phyloP scores from a whole-genome alignment of 139 green algal genomes.

The Chlamydomonas sphaeroides region DNA sequence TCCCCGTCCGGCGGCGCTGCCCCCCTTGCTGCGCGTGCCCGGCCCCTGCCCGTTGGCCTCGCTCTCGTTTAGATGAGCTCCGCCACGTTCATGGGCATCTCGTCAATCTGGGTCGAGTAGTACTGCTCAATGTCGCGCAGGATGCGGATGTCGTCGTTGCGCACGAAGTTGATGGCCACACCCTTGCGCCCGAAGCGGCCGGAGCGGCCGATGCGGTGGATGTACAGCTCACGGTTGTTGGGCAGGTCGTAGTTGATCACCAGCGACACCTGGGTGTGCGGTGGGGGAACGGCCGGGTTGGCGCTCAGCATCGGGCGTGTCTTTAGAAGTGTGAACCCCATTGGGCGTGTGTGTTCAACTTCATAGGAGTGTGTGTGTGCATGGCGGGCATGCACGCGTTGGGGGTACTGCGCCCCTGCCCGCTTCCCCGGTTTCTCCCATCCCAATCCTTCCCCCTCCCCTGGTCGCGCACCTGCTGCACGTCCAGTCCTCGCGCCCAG shows the following conservation, averaged over 20 bases:
- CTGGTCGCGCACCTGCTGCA: conserved; percentile 84
- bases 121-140: conserved; percentile 98
- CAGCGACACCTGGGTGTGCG: conserved; percentile 86
- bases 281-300: not conserved
- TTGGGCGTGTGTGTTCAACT: no score
- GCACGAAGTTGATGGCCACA: conserved; percentile 99
- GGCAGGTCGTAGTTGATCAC: conserved; percentile 99
- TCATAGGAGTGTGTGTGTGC: no score
- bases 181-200: conserved; percentile 96
- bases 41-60: no score
- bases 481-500: conserved; percentile 97
- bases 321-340: no score
- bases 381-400: no score
- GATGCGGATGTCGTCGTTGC: conserved; percentile 94
- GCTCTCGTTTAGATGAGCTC: conserved; percentile 87
- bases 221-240: conserved; percentile 98
- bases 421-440: no score
- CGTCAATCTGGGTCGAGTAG: conserved; percentile 79
- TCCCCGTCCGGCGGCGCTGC: no score
- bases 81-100: conserved; percentile 91
- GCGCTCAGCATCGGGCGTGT: no score
- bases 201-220: conserved; percentile 97
- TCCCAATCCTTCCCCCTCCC: no score
- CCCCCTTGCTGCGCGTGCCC: no score
- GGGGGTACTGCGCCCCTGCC: no score